Percentiles rank a stretch among this genome's conserved stretches.
phyloP scores from a whole-genome alignment of 192 early-diverging fungal species.

The Podila minutissima region DNA sequence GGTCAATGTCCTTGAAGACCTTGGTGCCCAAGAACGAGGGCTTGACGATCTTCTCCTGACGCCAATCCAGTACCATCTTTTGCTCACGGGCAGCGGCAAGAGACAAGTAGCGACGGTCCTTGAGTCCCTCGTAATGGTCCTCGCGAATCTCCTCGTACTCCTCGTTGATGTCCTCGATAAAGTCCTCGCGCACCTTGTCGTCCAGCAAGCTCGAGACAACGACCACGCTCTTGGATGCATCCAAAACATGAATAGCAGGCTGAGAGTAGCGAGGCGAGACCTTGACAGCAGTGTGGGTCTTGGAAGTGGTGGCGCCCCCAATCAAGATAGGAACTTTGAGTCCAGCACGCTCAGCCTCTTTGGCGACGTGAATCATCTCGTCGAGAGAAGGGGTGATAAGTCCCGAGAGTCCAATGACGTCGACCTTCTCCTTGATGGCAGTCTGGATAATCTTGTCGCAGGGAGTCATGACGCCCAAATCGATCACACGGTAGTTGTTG shows the following conservation, averaged over 20 bases:
- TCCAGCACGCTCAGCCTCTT: conserved; percentile 89
- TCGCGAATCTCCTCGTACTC: conserved; percentile 95
- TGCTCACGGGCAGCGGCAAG: conserved; percentile 77
- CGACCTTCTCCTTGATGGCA: conserved; percentile 89
- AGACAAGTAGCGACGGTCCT: conserved; percentile 82
- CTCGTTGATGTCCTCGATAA: conserved; percentile 87
- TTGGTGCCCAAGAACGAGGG: conserved; percentile 87
- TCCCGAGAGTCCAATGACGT: conserved; percentile 93
- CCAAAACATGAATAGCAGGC: conserved; percentile 88
- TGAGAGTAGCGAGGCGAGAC: conserved; percentile 88
- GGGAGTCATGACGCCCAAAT: conserved; percentile 95
- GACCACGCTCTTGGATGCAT: conserved; percentile 92
- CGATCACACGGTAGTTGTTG: conserved; percentile 96
- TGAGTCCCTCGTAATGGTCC: conserved; percentile 93
- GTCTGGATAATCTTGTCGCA: conserved; percentile 93
- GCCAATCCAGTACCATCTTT: conserved; percentile 77
- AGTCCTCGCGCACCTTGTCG: conserved; percentile 81
- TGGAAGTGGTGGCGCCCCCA: conserved; percentile 95
- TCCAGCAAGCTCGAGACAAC: conserved; percentile 92
- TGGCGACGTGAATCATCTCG: conserved; percentile 97
- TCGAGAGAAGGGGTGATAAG: conserved; percentile 96
- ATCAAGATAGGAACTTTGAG: conserved; percentile 89
- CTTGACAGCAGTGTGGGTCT: conserved; percentile 97
- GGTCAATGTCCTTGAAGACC: conserved; percentile 79
- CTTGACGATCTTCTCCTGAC: conserved; percentile 73